Evolutionary conservation across 768 basidiomycete species (phyloP).

Genomic region (Tubosaeta sp.): DNA sequence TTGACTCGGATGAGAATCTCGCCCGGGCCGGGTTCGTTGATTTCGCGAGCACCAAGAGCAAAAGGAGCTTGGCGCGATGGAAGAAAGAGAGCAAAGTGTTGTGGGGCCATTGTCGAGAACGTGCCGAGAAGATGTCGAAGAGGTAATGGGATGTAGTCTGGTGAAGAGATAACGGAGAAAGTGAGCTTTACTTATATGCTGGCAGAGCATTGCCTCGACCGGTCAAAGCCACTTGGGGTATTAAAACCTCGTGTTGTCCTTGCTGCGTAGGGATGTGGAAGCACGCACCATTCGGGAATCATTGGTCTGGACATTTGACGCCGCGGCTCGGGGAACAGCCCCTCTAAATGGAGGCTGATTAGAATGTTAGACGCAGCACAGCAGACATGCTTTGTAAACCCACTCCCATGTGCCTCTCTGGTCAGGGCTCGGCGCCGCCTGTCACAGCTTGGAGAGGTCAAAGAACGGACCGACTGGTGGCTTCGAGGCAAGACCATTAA

Average conservation of each 20-base stretch:
- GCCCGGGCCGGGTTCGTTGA: slow-evolving; percentile 42
- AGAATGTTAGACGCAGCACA: slow-evolving; percentile 28
- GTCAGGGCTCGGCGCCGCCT: slow-evolving; percentile 3
- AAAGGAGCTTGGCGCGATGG: slow-evolving; percentile 35
- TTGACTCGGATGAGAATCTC: slow-evolving; percentile 47
- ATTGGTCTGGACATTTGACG: slow-evolving; percentile 28
- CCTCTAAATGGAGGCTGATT: slow-evolving; percentile 28
- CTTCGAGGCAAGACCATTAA: slow-evolving; percentile 3
- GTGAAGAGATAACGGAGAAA: slow-evolving; percentile 17
- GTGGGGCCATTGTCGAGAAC: slow-evolving; percentile 21
- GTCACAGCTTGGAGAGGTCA: slow-evolving; percentile 20
- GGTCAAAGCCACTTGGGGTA: slow-evolving; percentile 19
- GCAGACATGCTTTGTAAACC: slow-evolving; percentile 17
- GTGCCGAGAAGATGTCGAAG: slow-evolving; percentile 4
- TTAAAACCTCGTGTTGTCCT: slow-evolving; percentile 34
- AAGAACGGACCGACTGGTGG: slow-evolving; percentile 7
- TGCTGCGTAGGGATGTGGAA: slow-evolving; percentile 29
- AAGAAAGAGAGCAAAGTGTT: slow-evolving; percentile 29
- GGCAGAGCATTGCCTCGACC: slow-evolving; percentile 27
- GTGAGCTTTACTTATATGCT: slow-evolving; percentile 28
- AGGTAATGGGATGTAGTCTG: slow-evolving; percentile 12
- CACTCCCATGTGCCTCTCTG: slow-evolving; percentile 6
- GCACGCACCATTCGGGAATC: slow-evolving; percentile 25
- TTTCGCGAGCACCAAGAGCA: slow-evolving; percentile 27
- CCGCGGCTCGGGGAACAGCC: slow-evolving; percentile 33